Evolutionary conservation across 768 basidiomycete species (phyloP).

Genomic region (Collybia sp.): DNA sequence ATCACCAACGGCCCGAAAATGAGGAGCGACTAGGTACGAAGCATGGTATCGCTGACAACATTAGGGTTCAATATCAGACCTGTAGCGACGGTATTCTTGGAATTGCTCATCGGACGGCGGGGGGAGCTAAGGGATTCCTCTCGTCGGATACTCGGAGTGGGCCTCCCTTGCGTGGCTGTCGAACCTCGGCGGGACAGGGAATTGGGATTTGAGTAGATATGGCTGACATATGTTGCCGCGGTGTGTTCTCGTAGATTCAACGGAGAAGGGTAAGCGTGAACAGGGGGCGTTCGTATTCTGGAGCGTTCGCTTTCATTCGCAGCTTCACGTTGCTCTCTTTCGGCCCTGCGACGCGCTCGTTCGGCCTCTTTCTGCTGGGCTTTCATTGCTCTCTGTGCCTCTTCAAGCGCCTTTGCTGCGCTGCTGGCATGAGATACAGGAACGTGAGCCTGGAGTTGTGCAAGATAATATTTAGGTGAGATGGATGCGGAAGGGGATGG

Average conservation of each 20-base stretch:
- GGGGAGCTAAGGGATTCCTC: too few species aligned
- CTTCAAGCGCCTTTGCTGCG: slow-evolving; percentile 49
- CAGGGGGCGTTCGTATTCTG: not conserved
- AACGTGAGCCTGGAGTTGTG: slow-evolving; percentile 4
- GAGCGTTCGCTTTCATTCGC: slow-evolving; percentile 10
- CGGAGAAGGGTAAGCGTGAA: not conserved
- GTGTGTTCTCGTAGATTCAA: not conserved
- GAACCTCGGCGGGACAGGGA: too few species aligned
- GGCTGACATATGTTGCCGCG: too few species aligned
- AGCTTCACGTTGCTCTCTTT: slow-evolving; percentile 15
- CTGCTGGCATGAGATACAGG: slow-evolving; percentile 46
- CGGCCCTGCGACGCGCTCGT: slow-evolving; percentile 22
- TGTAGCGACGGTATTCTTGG: too few species aligned
- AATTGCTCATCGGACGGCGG: too few species aligned
- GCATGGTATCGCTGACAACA: too few species aligned
- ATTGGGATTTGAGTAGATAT: too few species aligned
- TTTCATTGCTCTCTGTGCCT: slow-evolving; percentile 21
- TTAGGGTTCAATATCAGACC: too few species aligned
- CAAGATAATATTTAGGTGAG: slow-evolving; percentile 3
- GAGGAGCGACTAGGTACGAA: too few species aligned
- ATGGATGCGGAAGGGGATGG: slow-evolving; percentile 8
- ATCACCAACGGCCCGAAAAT: too few species aligned
- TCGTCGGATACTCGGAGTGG: too few species aligned
- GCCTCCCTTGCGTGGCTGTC: too few species aligned
- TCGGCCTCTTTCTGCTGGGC: slow-evolving; percentile 21